Percentiles rank a stretch among this genome's conserved stretches.
Evolutionary conservation across 2,329 filamentous ascomycete species (phyloP).

Genomic region (Ustilaginoidea virens): DNA sequence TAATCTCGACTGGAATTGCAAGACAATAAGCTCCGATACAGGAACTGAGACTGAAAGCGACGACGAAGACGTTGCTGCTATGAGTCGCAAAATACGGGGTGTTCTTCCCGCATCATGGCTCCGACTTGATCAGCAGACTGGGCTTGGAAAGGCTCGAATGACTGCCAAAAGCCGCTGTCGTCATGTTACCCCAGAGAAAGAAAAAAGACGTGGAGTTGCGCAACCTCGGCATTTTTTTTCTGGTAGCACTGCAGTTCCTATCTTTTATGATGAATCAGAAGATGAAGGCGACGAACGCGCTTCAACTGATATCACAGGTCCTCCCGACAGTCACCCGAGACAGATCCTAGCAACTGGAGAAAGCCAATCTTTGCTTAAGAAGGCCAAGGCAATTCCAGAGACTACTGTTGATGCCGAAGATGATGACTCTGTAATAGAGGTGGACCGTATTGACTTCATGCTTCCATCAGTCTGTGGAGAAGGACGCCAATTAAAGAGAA

Average conservation of each 20-base stretch:
- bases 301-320: background rate
- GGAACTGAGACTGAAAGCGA: slow-evolving; percentile 23
- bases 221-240: slow-evolving; percentile 23
- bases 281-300: background rate
- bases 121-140: slow-evolving; percentile 36
- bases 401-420: slow-evolving; percentile 14
- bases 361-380: background rate
- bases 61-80: slow-evolving; percentile 23
- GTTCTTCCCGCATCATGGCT: slow-evolving; percentile 55
- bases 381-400: background rate
- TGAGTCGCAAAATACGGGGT: slow-evolving; percentile 35
- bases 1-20: background rate
- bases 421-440: slow-evolving; percentile 28
- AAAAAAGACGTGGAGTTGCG: slow-evolving; percentile 33
- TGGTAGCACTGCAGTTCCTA: slow-evolving; percentile 12
- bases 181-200: slow-evolving; percentile 21
- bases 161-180: slow-evolving; percentile 11
- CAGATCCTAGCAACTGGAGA: too few species aligned
- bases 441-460: slow-evolving; percentile 37
- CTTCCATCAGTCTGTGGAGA: slow-evolving; percentile 21
- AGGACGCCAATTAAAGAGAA: slow-evolving; percentile 22
- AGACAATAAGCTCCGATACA: slow-evolving; percentile 5
- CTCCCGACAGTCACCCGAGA: too few species aligned
- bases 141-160: slow-evolving; percentile 15
- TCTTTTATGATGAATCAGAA: slow-evolving; percentile 29